phyloP scores from a whole-genome alignment of 805 yeast genomes.

The Kodamaea neixiangensis region DNA sequence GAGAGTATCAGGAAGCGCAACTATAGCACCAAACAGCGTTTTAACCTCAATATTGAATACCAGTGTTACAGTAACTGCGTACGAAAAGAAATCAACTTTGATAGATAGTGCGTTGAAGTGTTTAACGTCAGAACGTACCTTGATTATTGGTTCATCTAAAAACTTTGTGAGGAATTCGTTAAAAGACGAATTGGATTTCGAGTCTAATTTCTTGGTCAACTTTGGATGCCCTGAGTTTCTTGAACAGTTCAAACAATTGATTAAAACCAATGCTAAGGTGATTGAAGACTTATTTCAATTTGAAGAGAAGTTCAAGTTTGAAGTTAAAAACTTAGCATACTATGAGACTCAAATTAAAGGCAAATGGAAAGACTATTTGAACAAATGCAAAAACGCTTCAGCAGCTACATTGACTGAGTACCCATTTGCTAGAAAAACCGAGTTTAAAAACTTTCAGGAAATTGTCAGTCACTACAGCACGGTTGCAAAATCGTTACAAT shows the following conservation, averaged over 20 bases:
- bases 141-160: constrained; percentile 18
- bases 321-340: constrained; percentile 8
- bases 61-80: background rate
- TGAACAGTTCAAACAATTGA: background rate
- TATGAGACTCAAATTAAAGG: constrained; percentile 13
- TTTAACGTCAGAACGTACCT: constrained; percentile 13
- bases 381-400: background rate
- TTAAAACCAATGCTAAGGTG: constrained; percentile 15
- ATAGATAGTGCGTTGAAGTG: no score
- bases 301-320: constrained; percentile 22
- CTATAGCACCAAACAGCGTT: background rate
- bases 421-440: constrained; percentile 11
- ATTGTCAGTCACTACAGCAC: constrained; percentile 7
- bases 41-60: background rate
- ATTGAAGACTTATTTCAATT: constrained; percentile 35
- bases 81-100: background rate
- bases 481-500: constrained; percentile 4
- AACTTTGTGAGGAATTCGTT: constrained; percentile 6
- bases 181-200: background rate
- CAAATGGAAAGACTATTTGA: constrained; percentile 12
- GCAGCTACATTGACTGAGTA: background rate
- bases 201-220: constrained; percentile 7
- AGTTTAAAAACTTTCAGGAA: constrained; percentile 5
- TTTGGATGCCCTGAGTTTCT: constrained; percentile 9
- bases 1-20: background rate